Evolutionary conservation across 1,139 yeast genomes (phyloP).

Genomic region (Kodamaea sp.): DNA sequence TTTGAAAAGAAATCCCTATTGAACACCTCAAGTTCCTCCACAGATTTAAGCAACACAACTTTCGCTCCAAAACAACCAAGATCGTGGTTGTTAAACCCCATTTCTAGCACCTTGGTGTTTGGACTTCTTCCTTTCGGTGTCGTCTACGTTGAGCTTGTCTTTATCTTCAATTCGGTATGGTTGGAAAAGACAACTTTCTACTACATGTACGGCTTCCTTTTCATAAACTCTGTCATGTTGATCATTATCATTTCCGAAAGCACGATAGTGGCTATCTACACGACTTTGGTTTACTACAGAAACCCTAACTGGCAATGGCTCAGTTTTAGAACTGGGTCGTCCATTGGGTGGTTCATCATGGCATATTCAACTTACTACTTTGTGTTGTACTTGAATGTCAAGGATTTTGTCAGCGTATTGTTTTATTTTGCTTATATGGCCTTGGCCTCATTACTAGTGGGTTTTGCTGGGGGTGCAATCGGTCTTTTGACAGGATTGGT

Average conservation of each 20-base stretch:
- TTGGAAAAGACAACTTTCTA: slow-evolving; percentile 76
- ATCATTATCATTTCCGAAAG: slow-evolving; percentile 68
- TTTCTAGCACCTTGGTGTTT: slow-evolving; percentile 39
- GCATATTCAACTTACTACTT: slow-evolving; percentile 71
- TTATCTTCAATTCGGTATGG: slow-evolving; percentile 78
- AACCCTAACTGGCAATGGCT: slow-evolving; percentile 86
- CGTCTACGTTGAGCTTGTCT: slow-evolving; percentile 76
- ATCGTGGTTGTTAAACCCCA: slow-evolving; percentile 24
- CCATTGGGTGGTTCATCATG: slow-evolving; percentile 70
- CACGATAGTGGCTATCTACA: slow-evolving; percentile 69
- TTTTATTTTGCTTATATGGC: slow-evolving; percentile 74
- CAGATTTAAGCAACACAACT: not conserved
- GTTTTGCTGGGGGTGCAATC: slow-evolving; percentile 74
- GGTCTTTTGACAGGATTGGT: slow-evolving; percentile 66
- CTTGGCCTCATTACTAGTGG: slow-evolving; percentile 61
- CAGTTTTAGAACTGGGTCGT: slow-evolving; percentile 70
- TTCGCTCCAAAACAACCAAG: slow-evolving; percentile 5
- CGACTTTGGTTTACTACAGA: slow-evolving; percentile 57
- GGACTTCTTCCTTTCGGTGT: slow-evolving; percentile 79
- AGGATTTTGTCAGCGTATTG: slow-evolving; percentile 69
- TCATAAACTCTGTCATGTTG: slow-evolving; percentile 60
- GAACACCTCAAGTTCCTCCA: slow-evolving; percentile 4
- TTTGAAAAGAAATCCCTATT: slow-evolving; percentile 25
- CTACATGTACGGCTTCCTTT: slow-evolving; percentile 77
- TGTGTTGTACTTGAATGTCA: slow-evolving; percentile 52